Evolutionary conservation across 306 rosid genomes (phyloP), one percentile per base, ranked within the genome.

Genomic region (Vicia sativa): DNA sequence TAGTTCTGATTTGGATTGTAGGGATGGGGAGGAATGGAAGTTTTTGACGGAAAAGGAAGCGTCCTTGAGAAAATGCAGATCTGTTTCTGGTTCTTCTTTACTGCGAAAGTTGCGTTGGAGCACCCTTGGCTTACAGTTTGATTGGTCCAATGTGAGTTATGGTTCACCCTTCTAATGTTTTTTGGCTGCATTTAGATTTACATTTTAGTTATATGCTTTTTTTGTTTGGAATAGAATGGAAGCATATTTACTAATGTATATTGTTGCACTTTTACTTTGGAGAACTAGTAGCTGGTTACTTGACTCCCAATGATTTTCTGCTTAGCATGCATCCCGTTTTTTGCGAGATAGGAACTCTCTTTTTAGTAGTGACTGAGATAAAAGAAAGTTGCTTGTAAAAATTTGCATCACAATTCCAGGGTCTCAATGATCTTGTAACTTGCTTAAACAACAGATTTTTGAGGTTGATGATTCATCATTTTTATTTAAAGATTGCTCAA

Each of bases 91-190:
- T 62, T 55, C 90, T 65, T 72, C 72, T 66, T 85, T 90, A 9
- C 79, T 86, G 64, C 81, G 85, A 37, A 93, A 93, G 80, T 74
- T 90, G 80, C 91, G 99, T 26, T 90, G 99, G 99, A 93, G 97
- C 85, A 93, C 99, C 53, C 95, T 88, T 35, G 97, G 97, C 74
- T 72, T 88, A 74, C 97, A 93, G 71, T 93, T 86, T 78, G 91
- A 93, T 57, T 88, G 99, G 99, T 93, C 99, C 66, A 90, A 84
- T 78, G 98, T 91, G 80, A 39, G 73, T 73, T 70, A 26, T 56
- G 48, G 29, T 52, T 68, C 15, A 18, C 45, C 35, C 8, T 4
- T 46, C 11, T 14, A 4, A 4, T 77, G 6, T 21, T 76, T 41
- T 29, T 29, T 10, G 39, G 71, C 42, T 64, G 9, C 28, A 45